A percentile compares a stretch with the other conserved stretches of the same genome.
Conservation (phyloP, 495 filamentous ascomycete genomes). For the Lasiosphaeria miniovina region DNA sequence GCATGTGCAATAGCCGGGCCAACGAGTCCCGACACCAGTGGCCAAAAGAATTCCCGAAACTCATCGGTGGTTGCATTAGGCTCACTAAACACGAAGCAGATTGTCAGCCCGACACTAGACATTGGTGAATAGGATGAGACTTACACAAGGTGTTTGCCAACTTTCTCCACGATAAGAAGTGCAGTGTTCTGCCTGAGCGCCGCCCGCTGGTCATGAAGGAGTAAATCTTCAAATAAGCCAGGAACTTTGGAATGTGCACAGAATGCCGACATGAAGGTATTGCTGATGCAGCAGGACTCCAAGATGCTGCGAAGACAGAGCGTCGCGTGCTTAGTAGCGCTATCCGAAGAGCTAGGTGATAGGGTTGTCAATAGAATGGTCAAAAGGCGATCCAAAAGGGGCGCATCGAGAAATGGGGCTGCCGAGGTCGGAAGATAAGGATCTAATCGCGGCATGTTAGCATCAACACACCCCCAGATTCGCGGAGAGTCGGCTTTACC, state of each 20-base stretch:
- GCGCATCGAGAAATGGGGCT: conserved; percentile 27
- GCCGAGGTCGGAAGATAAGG: conserved; percentile 20
- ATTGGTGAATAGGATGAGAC: neutral
- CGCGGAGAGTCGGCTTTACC: conserved; percentile 25
- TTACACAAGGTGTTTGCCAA: conserved; percentile 7
- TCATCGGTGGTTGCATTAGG: conserved; percentile 25
- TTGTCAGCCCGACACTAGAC: neutral
- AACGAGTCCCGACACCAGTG: conserved; percentile 42
- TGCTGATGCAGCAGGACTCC: conserved; percentile 60
- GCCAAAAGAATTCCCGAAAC: conserved; percentile 48
- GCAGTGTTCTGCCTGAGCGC: conserved; percentile 41
- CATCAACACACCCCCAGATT: neutral
- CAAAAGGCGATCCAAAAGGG: conserved; percentile 38
- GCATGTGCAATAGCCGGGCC: conserved; percentile 33
- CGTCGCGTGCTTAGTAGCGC: conserved; percentile 43
- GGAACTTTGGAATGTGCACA: conserved; percentile 32
- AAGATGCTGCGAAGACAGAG: conserved; percentile 61
- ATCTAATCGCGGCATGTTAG: conserved; percentile 10
- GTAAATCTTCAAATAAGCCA: conserved; percentile 33
- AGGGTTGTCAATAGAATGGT: conserved; percentile 27
- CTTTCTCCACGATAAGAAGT: conserved; percentile 35
- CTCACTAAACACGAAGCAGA: neutral
- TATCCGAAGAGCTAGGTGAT: conserved; percentile 24
- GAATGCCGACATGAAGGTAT: conserved; percentile 58
- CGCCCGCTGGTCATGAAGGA: conserved; percentile 42